Conservation (phyloP, 2,329 filamentous ascomycete species). For the Lomentospora prolificans region DNA sequence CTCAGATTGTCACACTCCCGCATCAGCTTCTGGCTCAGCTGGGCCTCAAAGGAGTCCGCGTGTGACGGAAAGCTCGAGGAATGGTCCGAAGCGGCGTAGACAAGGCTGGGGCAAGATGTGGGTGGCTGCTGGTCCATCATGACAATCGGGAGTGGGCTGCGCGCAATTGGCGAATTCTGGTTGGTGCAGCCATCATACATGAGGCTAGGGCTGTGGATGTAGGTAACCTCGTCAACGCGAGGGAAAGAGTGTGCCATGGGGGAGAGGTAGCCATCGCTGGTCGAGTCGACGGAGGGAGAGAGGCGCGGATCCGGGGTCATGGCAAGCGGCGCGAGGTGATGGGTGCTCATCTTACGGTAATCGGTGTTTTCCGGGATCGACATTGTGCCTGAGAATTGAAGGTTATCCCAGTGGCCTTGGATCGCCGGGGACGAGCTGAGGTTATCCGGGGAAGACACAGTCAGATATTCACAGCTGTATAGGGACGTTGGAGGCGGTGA, state of each 20-base stretch:
- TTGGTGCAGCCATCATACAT: conserved; percentile 47
- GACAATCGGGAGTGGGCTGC: conserved; percentile 45
- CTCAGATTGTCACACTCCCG: conserved; percentile 46
- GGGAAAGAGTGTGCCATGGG: conserved; percentile 47
- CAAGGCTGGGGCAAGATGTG: conserved; percentile 50
- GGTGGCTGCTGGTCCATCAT: conserved; percentile 48
- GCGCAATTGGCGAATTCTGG: conserved; percentile 43
- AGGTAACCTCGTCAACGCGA: conserved; percentile 42
- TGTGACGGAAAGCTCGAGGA: conserved; percentile 52
- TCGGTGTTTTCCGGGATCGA: conserved; percentile 28
- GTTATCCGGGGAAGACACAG: neutral
- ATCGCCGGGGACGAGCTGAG: conserved; percentile 17
- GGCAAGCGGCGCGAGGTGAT: conserved; percentile 27
- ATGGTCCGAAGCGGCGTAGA: conserved; percentile 50
- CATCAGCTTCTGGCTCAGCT: conserved; percentile 42
- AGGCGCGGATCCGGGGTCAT: conserved; percentile 37
- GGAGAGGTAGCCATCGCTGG: conserved; percentile 53
- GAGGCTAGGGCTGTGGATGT: conserved; percentile 43
- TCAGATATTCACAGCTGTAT: conserved; percentile 10
- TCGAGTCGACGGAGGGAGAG: conserved; percentile 46
- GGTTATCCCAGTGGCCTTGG: conserved; percentile 29
- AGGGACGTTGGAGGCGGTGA: conserved; percentile 36
- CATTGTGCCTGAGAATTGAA: neutral
- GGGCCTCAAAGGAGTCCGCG: conserved; percentile 46
- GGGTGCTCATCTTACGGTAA: conserved; percentile 30